Evolutionary conservation across 441 rosid species (phyloP).

Genomic region (Syzygium malaccense): DNA sequence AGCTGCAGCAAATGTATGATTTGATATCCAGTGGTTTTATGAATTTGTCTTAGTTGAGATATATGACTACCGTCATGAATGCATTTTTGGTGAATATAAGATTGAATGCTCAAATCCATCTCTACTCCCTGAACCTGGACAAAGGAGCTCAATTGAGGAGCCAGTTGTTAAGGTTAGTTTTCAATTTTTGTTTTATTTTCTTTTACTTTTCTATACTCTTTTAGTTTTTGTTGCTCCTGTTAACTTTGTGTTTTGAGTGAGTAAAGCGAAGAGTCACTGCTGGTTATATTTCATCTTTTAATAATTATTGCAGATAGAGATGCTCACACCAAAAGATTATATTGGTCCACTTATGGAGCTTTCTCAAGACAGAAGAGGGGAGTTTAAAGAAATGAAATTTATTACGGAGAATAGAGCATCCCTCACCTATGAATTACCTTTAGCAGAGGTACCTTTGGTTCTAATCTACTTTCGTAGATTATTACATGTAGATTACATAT

Average conservation of each 20-base stretch:
- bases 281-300: conserved; percentile 6
- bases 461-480: conserved; percentile 2
- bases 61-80: neutral
- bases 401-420: conserved; percentile 90
- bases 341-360: conserved; percentile 97
- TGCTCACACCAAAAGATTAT: conserved; percentile 95
- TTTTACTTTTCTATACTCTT: neutral
- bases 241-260: neutral
- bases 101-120: conserved; percentile 97
- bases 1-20: neutral
- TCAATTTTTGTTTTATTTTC: conserved; percentile 1
- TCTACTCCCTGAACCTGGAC: conserved; percentile 92
- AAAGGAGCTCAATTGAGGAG: conserved; percentile 85
- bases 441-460: conserved; percentile 61
- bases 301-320: conserved; percentile 58
- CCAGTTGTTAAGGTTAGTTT: conserved; percentile 76
- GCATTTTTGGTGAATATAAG: conserved; percentile 19
- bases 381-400: conserved; percentile 88
- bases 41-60: neutral
- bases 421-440: conserved; percentile 74
- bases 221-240: neutral
- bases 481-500: neutral
- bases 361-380: conserved; percentile 96
- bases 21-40: neutral
- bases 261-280: neutral